Percentiles rank a stretch among this genome's conserved stretches.
These are phyloP conservation scores for Candida tammaniensis DNA, from an alignment of 805 yeast genomes.

Conservation along the genomic window DNA sequence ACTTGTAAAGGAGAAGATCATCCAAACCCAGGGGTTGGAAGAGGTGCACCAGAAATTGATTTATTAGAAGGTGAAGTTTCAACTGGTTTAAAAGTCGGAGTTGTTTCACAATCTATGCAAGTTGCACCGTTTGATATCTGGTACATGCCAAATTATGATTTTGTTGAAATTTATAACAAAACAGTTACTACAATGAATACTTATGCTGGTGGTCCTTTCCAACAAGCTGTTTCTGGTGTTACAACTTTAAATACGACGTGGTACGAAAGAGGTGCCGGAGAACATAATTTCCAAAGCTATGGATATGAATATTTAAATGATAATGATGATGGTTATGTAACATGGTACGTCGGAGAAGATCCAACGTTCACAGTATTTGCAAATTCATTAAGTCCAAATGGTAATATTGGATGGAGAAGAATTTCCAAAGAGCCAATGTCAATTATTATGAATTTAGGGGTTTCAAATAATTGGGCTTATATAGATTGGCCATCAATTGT, in stretches of 20 bases:
- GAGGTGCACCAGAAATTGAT: constrained; percentile 73
- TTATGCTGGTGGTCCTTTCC: constrained; percentile 90
- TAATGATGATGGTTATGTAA: constrained; percentile 62
- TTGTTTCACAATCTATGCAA: constrained; percentile 90
- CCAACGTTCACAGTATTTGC: constrained; percentile 77
- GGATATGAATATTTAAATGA: constrained; percentile 76
- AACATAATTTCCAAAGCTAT: constrained; percentile 61
- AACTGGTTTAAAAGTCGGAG: constrained; percentile 50
- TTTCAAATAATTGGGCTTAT: constrained; percentile 90
- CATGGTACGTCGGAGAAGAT: constrained; percentile 81
- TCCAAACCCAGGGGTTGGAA: constrained; percentile 35
- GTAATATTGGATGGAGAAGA: constrained; percentile 81
- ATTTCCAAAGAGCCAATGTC: constrained; percentile 93
- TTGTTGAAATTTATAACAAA: constrained; percentile 65
- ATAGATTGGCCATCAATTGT: constrained; percentile 81
- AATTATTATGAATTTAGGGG: constrained; percentile 79
- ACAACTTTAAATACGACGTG: constrained; percentile 77
- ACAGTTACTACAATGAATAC: constrained; percentile 78
- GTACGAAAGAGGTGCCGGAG: constrained; percentile 66
- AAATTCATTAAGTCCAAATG: constrained; percentile 80
- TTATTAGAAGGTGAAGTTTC: constrained; percentile 80
- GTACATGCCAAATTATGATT: constrained; percentile 88
- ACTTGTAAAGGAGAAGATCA: constrained; percentile 37
- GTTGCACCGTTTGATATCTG: constrained; percentile 93
- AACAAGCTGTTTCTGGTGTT: constrained; percentile 85